Evolutionary conservation across 345 rosid species (phyloP), one percentile per base, ranked within the genome.

Genomic region (Lenwebbia sp.): DNA sequence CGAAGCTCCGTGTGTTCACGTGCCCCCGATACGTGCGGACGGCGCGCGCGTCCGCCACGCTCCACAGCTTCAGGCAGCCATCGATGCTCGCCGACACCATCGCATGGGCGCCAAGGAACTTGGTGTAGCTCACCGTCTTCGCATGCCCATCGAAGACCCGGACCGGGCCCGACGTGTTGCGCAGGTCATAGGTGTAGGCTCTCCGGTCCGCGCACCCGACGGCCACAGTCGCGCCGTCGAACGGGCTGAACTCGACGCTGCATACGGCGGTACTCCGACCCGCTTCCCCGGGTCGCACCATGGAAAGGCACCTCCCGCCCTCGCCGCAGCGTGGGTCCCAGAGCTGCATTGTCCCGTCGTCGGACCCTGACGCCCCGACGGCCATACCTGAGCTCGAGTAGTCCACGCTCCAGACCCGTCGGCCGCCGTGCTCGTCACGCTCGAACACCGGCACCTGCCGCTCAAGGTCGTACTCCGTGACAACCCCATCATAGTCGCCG

Each of bases 371-470:
- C n/a, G 95, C 98, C 13, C 99, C 96, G 12, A 95, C 5, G 7
- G 57, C 83, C 37, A 95, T 93, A 6, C 90, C 91, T 70, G 86
- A 87, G 37, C 70, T 86, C 50, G 96, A 90, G 85, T 96, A 96
- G 87, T 95, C 98, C 70, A 96, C 91, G 92, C 97, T 95, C 99
- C 98, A 94, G 37, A 96, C 93, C 89, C 96, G 90, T 37, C 98
- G 90, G 10, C 99, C 99, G 14, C 98, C 98, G 83, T 96, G 99
- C 89, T 96, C 99, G 84, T 96, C 99, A 11, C 99, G 93, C 85
- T 96, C 99, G 85, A 93, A 96, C 22, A 92, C 83, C 11, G 99
- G 95, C 3, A 90, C 55, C 78, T 85, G 85, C 25, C 82, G 90
- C 91, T 95, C 99, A 19, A 94, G 90, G 86, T 95, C 95, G 54